phyloP scores from a whole-genome alignment of 768 basidiomycete genomes.

The Phylloporus rhodoxanthus region DNA sequence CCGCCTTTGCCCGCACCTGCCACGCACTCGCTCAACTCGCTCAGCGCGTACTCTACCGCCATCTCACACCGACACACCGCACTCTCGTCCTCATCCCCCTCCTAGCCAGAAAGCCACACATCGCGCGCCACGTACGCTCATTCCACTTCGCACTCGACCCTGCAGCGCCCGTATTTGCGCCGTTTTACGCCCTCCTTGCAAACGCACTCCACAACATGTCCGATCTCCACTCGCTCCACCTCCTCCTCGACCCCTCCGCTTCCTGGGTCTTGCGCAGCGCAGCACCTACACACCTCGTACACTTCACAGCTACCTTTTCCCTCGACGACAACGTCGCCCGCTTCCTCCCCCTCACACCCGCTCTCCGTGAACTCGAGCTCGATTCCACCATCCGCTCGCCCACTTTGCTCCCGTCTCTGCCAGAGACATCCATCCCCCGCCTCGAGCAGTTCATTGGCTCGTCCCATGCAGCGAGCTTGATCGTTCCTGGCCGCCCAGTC shows the following conservation, averaged over 20 bases:
- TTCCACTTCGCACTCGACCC: conserved; percentile 52
- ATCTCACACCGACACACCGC: conserved; percentile 41
- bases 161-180: conserved; percentile 34
- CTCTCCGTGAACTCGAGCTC: conserved; percentile 55
- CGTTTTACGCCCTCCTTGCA: conserved; percentile 47
- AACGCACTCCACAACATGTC: conserved; percentile 56
- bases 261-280: conserved; percentile 49
- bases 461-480: conserved; percentile 43
- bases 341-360: conserved; percentile 54
- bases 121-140: conserved; percentile 58
- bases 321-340: conserved; percentile 51
- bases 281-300: conserved; percentile 34
- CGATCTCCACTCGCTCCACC: conserved; percentile 46
- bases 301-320: conserved; percentile 56
- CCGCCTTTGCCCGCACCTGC: conserved; percentile 42
- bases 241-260: conserved; percentile 42
- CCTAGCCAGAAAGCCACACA: conserved; percentile 49
- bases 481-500: conserved; percentile 65
- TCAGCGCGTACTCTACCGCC: conserved; percentile 58
- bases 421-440: conserved; percentile 33
- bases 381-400: conserved; percentile 25
- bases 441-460: conserved; percentile 61
- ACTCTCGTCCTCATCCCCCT: conserved; percentile 48
- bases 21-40: conserved; percentile 43
- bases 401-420: conserved; percentile 22